These are phyloP conservation scores for Pseudisothecium myosuroides DNA, from an alignment of 225 moss, liverwort and hornwort genomes.

Conservation along the genomic window DNA sequence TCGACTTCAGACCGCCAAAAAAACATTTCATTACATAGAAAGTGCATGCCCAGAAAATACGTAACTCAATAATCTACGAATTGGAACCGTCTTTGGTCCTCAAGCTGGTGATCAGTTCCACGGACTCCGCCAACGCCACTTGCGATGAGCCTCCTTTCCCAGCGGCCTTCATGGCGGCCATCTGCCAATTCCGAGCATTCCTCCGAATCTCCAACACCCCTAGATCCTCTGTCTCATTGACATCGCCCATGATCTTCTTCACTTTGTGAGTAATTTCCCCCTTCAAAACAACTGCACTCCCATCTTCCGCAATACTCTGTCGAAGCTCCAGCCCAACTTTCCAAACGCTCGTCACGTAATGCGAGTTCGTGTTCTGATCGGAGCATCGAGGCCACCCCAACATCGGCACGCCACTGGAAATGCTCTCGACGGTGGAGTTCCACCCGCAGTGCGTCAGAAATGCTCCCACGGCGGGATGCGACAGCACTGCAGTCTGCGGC, in stretches of 20 bases:
- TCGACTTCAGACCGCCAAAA: no score
- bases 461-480: no score
- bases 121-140: background rate
- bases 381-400: background rate
- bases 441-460: no score
- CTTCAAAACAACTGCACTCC: background rate
- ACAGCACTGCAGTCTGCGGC: no score
- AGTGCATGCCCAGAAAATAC: no score
- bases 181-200: background rate
- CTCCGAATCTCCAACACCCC: background rate
- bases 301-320: background rate
- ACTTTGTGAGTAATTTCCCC: background rate
- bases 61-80: no score
- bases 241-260: background rate
- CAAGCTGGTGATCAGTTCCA: background rate
- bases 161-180: background rate
- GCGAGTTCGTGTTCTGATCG: background rate
- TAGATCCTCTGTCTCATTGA: background rate
- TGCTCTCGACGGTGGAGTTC: background rate
- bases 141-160: background rate
- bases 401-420: conserved; percentile 2
- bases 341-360: conserved; percentile 4
- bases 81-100: no score
- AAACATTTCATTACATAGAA: no score
- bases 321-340: background rate